Evolutionary conservation across 345 rosid species (phyloP).

Genomic region (Gynandropsis gynandra): DNA sequence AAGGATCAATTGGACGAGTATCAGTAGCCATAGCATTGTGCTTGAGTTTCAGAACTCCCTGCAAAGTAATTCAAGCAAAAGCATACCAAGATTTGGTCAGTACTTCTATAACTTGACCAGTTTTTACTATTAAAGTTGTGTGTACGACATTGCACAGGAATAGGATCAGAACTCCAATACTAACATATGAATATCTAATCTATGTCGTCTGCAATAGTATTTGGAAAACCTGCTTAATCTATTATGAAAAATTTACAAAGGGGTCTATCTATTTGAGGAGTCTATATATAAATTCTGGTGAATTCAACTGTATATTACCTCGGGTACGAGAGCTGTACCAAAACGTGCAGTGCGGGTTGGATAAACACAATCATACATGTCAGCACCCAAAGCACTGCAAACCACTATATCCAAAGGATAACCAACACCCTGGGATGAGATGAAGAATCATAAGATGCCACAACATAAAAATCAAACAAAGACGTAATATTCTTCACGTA

Average conservation of each 20-base stretch:
- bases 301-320: constrained; percentile 33
- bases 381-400: constrained; percentile 85
- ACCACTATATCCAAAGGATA: constrained; percentile 77
- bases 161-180: too few relatives aligned
- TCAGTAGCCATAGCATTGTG: constrained; percentile 60
- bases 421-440: constrained; percentile 62
- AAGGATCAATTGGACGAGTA: constrained; percentile 60
- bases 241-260: not conserved
- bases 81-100: too few relatives aligned
- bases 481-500: not conserved
- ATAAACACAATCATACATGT: constrained; percentile 76
- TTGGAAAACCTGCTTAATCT: not conserved
- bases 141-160: too few relatives aligned
- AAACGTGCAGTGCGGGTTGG: constrained; percentile 86
- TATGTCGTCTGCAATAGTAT: too few relatives aligned
- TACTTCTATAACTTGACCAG: too few relatives aligned
- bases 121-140: too few relatives aligned
- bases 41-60: constrained; percentile 71
- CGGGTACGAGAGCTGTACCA: constrained; percentile 72
- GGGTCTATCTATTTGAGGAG: not conserved
- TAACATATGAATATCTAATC: not conserved
- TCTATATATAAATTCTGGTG: not conserved
- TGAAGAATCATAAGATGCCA: constrained; percentile 13
- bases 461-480: constrained; percentile 1
- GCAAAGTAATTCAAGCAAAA: constrained; percentile 15